Conservation (phyloP, 2,329 filamentous ascomycete genomes). For the Fusarium abutilonis region DNA sequence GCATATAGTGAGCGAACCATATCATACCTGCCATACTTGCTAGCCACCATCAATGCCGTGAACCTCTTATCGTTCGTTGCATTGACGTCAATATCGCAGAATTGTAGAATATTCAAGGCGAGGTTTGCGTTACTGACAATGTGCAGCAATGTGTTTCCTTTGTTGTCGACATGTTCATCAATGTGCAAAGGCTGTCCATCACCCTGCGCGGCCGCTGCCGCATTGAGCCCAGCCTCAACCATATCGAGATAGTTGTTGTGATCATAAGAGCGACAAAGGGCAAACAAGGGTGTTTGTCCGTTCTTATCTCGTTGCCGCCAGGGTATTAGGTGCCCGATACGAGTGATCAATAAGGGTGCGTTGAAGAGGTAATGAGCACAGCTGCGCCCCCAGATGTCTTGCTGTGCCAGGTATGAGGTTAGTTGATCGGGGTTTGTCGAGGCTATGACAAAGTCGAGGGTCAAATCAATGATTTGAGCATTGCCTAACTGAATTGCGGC, state of each 20-base stretch:
- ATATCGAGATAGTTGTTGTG: slow-evolving; percentile 86
- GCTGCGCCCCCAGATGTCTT: slow-evolving; percentile 87
- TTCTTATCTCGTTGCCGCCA: slow-evolving; percentile 96
- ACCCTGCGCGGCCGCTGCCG: slow-evolving; percentile 77
- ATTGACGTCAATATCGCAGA: slow-evolving; percentile 95
- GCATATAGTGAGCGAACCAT: slow-evolving; percentile 89
- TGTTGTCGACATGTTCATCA: slow-evolving; percentile 90
- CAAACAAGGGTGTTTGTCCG: slow-evolving; percentile 96
- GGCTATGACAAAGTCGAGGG: slow-evolving; percentile 76
- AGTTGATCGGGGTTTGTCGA: slow-evolving; percentile 66
- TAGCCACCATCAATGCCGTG: slow-evolving; percentile 96
- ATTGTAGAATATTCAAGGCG: slow-evolving; percentile 77
- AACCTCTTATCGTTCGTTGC: slow-evolving; percentile 95
- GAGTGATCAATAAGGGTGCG: slow-evolving; percentile 79
- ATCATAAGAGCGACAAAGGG: slow-evolving; percentile 93
- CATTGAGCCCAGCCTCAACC: slow-evolving; percentile 82
- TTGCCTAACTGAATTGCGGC: slow-evolving; percentile 89
- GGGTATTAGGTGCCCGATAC: slow-evolving; percentile 80
- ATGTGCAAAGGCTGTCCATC: slow-evolving; percentile 85
- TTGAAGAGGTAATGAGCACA: slow-evolving; percentile 97
- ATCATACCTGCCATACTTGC: slow-evolving; percentile 95
- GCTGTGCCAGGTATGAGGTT: slow-evolving; percentile 73
- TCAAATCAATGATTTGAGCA: slow-evolving; percentile 74
- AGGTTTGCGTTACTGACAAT: slow-evolving; percentile 89
- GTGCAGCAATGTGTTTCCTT: slow-evolving; percentile 95